Conservation (phyloP, 352 stramenopile species). For the Pythium diclinum region DNA sequence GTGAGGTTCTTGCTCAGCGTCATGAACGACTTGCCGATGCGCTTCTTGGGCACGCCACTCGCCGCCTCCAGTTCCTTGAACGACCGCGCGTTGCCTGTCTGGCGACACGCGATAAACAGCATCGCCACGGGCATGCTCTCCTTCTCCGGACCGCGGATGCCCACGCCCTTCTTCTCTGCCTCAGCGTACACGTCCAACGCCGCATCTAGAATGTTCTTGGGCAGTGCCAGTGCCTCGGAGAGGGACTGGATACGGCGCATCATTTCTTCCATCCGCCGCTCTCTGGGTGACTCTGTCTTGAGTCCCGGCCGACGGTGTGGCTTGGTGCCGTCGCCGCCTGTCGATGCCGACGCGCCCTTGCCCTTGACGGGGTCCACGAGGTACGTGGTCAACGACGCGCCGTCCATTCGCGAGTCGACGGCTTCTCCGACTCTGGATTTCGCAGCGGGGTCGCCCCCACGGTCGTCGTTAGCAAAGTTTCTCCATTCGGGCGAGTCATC, state of each 20-base stretch:
- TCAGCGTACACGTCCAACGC: conserved; percentile 70
- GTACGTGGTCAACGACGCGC: conserved; percentile 61
- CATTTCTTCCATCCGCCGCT: conserved; percentile 66
- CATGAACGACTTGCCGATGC: conserved; percentile 82
- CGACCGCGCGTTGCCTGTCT: conserved; percentile 59
- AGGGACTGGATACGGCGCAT: conserved; percentile 67
- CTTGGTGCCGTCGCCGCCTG: conserved; percentile 27
- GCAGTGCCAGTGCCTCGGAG: conserved; percentile 59
- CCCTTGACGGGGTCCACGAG: conserved; percentile 58
- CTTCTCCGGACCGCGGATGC: conserved; percentile 59
- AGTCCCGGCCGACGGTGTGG: conserved; percentile 60
- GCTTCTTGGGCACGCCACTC: conserved; percentile 67
- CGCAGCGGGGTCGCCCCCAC: conserved; percentile 65
- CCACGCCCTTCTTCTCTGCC: conserved; percentile 60
- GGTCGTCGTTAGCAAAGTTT: conserved; percentile 87
- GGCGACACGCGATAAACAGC: conserved; percentile 73
- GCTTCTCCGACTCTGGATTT: conserved; percentile 81
- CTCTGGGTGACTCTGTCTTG: conserved; percentile 50
- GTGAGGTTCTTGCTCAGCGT: conserved; percentile 47
- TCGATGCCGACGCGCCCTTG: conserved; percentile 27
- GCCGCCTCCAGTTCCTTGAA: conserved; percentile 77
- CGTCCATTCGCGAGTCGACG: conserved; percentile 56
- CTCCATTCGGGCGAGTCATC: conserved; percentile 86
- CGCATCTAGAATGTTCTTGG: conserved; percentile 70
- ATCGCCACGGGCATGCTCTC: conserved; percentile 64